Percentiles rank a stretch among this genome's conserved stretches.
phyloP scores from a whole-genome alignment of 2,329 filamentous ascomycete species.

The Fusarium hostae region DNA sequence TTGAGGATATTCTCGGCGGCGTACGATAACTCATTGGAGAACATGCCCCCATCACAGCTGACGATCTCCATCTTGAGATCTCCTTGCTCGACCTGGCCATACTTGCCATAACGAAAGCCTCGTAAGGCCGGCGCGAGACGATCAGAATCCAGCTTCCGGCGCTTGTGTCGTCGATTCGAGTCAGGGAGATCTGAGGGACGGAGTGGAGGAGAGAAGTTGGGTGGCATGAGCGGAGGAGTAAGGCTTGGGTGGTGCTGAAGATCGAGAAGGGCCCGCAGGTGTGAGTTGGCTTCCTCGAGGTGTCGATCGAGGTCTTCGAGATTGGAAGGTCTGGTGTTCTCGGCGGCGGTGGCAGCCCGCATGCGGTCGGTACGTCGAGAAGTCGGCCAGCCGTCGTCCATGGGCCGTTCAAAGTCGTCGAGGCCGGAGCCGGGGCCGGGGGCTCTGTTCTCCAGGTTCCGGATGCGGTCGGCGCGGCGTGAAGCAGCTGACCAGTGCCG shows the following conservation, averaged over 20 bases:
- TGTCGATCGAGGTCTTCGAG: slow-evolving; percentile 54
- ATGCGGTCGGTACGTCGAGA: slow-evolving; percentile 42
- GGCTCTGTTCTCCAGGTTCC: slow-evolving; percentile 47
- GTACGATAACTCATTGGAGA: slow-evolving; percentile 70
- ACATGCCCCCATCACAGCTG: slow-evolving; percentile 86
- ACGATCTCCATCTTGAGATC: slow-evolving; percentile 86
- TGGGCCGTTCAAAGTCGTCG: slow-evolving; percentile 45
- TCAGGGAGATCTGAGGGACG: slow-evolving; percentile 56
- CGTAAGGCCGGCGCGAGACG: slow-evolving; percentile 60
- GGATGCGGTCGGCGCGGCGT: slow-evolving; percentile 52
- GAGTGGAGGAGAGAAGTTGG: slow-evolving; percentile 49
- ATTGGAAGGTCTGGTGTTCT: slow-evolving; percentile 42
- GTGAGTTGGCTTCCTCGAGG: slow-evolving; percentile 57
- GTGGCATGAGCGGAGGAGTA: slow-evolving; percentile 45
- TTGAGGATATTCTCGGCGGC: slow-evolving; percentile 84
- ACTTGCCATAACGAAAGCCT: slow-evolving; percentile 83
- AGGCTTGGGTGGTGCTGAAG: slow-evolving; percentile 49
- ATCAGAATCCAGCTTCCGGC: slow-evolving; percentile 77
- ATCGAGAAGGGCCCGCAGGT: slow-evolving; percentile 57
- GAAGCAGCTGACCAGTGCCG: slow-evolving; percentile 45
- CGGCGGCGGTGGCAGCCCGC: slow-evolving; percentile 34
- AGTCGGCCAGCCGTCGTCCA: slow-evolving; percentile 45
- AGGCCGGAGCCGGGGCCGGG: slow-evolving; percentile 30
- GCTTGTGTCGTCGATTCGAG: slow-evolving; percentile 68
- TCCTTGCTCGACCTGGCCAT: slow-evolving; percentile 87